Evolutionary conservation across 306 rosid species (phyloP).

Genomic region (Begonia peltatifolia): DNA sequence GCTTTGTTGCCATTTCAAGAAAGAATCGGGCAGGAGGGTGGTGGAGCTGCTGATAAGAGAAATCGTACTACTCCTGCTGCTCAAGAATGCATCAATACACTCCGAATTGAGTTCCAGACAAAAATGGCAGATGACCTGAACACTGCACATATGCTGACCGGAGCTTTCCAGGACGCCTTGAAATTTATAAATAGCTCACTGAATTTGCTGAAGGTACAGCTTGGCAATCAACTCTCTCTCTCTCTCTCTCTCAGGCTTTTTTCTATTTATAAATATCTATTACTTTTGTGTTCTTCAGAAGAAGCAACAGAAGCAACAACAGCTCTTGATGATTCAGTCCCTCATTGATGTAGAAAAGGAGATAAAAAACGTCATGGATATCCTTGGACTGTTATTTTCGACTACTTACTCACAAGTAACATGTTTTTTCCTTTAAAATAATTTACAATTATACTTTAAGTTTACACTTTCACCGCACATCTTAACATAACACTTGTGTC

Average conservation of each 20-base stretch:
- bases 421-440: not conserved
- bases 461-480: too few species aligned
- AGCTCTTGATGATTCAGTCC: constrained; percentile 40
- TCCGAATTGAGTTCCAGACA: constrained; percentile 48
- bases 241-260: not conserved
- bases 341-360: constrained; percentile 47
- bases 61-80: constrained; percentile 32
- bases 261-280: not conserved
- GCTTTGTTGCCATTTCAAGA: constrained; percentile 49
- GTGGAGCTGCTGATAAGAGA: constrained; percentile 15
- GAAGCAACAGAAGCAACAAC: constrained; percentile 25
- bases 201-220: constrained; percentile 60
- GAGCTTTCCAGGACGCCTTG: constrained; percentile 74
- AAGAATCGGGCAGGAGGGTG: constrained; percentile 16
- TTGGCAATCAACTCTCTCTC: not conserved
- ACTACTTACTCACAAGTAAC: constrained; percentile 52
- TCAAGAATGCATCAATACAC: constrained; percentile 44
- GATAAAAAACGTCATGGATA: constrained; percentile 30
- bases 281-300: constrained; percentile 32
- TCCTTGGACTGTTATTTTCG: constrained; percentile 49
- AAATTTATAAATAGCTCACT: constrained; percentile 54
- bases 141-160: constrained; percentile 74
- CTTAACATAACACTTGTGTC: too few species aligned
- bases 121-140: constrained; percentile 91
- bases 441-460: too few species aligned